Base-by-base conservation (phyloP, 371 early-diverging fungal genomes). In the Mortierella sp. region DNA sequence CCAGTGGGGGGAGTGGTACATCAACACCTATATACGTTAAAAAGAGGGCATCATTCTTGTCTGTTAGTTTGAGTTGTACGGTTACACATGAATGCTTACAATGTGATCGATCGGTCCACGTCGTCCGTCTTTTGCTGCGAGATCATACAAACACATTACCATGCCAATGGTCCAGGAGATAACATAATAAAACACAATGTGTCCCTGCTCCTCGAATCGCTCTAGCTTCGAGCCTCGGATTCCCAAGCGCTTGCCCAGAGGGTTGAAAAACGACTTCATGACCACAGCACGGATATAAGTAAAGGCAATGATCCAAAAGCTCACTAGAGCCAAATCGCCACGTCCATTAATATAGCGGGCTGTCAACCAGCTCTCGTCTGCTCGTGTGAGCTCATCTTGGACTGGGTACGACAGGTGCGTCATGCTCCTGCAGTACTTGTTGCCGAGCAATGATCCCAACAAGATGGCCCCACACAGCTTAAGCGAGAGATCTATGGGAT, bases 1-100 rank as follows among this genome's bases (percentile, higher is more conserved):
- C 92, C 92, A 93, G 72, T 90, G 80, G 30, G 91, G 91, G 37
- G 87, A 86, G 53, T 83, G 55, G 68, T 87, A 88, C 87, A 89
- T 87, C 65, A 89, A 73, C 42, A 34, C 4, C 73, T 73, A 67
- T 5, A 30, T 28, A 11, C 7, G 27, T 19, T 32, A 17, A 8
- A 19, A 43, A 6, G 31, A 17, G 14, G 17, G 31, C 24, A 21
- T 24, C n/a, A n/a, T n/a, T n/a, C n/a, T n/a, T n/a, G n/a, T n/a
- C n/a, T n/a, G n/a, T n/a, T n/a, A n/a, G n/a, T n/a, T n/a, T n/a
- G n/a, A n/a, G n/a, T n/a, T n/a, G n/a, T n/a, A n/a, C n/a, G n/a
- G n/a, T n/a, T n/a, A 17, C 11, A 39, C 39, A 39, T 39, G 11
- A 39, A 39, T 39, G 5, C 39, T 17, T 37, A 14, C 39, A n/a